Percentiles rank a stretch among this genome's conserved stretches.
These are phyloP conservation scores for Hordeum vulgare DNA, from an alignment of 176 grass and related monocot genomes.

Conservation along the genomic window MorexV3_pseudomolecules_assembly NC_058521.1:22170804-22171303, in stretches of 20 bases:
- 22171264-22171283: background rate
- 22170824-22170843: slow-evolving; percentile 91
- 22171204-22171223: too few relatives aligned
- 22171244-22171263: background rate
- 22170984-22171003: slow-evolving; percentile 70
- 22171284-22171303: background rate
- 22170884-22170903: background rate
- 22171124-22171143: slow-evolving; percentile 81
- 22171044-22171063: slow-evolving; percentile 73
- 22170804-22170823: slow-evolving; percentile 92
- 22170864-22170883: slow-evolving; percentile 54
- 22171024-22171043: slow-evolving; percentile 59
- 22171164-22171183: slow-evolving; percentile 54
- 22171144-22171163: slow-evolving; percentile 58
- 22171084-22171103: background rate
- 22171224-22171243: background rate
- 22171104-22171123: slow-evolving; percentile 77
- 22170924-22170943: background rate
- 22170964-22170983: slow-evolving; percentile 72
- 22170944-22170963: slow-evolving; percentile 38
- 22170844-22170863: slow-evolving; percentile 71
- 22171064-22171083: slow-evolving; percentile 10
- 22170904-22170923: background rate
- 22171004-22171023: slow-evolving; percentile 74
- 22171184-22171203: background rate